Percentiles rank a stretch among this genome's conserved stretches.
Evolutionary conservation across 2,329 filamentous ascomycete species (phyloP).

Genomic region (Dactylonectria estremocensis): DNA sequence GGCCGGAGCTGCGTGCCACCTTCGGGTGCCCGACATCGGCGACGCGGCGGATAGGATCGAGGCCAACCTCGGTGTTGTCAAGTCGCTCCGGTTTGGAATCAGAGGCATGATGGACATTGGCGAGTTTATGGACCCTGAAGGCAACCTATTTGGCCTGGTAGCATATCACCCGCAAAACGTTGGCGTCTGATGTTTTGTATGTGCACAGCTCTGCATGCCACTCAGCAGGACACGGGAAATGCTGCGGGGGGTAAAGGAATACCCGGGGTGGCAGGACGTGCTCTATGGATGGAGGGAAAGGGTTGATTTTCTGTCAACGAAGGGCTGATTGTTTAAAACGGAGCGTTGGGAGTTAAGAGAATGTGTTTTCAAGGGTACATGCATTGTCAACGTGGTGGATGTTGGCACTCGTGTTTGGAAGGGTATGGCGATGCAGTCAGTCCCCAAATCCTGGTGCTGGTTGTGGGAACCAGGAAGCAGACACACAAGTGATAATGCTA

Average conservation of each 20-base stretch:
- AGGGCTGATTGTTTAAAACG: slow-evolving; percentile 23
- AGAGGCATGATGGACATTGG: slow-evolving; percentile 47
- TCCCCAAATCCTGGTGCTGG: not conserved
- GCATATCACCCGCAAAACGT: slow-evolving; percentile 42
- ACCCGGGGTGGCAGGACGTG: slow-evolving; percentile 32
- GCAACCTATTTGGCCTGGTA: slow-evolving; percentile 46
- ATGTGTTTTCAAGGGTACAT: not conserved
- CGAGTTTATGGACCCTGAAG: slow-evolving; percentile 47
- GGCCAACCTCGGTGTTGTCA: slow-evolving; percentile 38
- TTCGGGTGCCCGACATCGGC: slow-evolving; percentile 45
- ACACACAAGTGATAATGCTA: not conserved
- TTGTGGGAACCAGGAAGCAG: not conserved
- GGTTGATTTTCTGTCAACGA: not conserved
- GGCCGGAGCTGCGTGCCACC: slow-evolving; percentile 32
- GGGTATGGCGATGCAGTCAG: not conserved
- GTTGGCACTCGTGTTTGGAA: not conserved
- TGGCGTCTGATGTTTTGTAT: slow-evolving; percentile 8
- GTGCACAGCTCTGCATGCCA: not conserved
- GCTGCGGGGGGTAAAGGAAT: slow-evolving; percentile 43
- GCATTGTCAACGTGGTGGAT: slow-evolving; percentile 1
- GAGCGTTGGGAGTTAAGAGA: slow-evolving; percentile 18
- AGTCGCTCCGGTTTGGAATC: slow-evolving; percentile 43
- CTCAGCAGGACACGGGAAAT: slow-evolving; percentile 1
- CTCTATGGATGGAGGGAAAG: slow-evolving; percentile 13
- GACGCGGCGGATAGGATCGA: slow-evolving; percentile 43